Evolutionary conservation across 208 protist genomes (phyloP), one percentile per base, ranked within the genome.

Genomic region (Wallacemonas rigidus): DNA sequence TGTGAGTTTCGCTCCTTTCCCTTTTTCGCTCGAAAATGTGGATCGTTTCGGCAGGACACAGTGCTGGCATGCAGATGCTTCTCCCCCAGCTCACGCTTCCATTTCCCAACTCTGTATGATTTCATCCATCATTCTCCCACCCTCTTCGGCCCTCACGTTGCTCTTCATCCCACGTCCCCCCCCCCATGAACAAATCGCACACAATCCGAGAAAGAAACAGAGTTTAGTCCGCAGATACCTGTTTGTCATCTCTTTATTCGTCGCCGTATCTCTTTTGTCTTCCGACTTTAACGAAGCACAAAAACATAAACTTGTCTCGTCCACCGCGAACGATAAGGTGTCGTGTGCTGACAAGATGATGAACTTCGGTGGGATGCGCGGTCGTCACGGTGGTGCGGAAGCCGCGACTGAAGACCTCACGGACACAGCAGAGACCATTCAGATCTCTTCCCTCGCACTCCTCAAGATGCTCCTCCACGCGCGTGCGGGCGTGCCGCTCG

Each of bases 401-500:
- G 70, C 38, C 40, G 77, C 87, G 39, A 69, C 71, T 47, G 83
- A 92, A 56, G 88, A 94, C 40, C 76, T 86, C 36, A 83, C 81
- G 14, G 99, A 99, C 86, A 99, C 98, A 12, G 89, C 98, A 9
- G 99, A 99, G 81, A 99, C 96, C 43, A 93, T 99, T 17, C 96
- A 99, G 78, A 99, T 99, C 50, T 99, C 98, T 1, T 99, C 98
- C 38, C 93, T 99, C 11, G 98, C 99, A n/a, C 93, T 99, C 17
- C 90, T 99, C 36, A 99, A 98, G 90, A 99, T 99, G 99, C 95
- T 99, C 38, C 99, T 99, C 75, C 99, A 99, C 82, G 99, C 98
- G 35, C 92, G 98, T 44, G 98, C 98, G 36, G 99, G 99, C 60
- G 98, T 99, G 43, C 99, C 99, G 47, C 95, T 99, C 70, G 99